These are phyloP conservation scores for Mollisiaceae sp. DNA, from an alignment of 2,329 filamentous ascomycete species.

Conservation along the genomic window DNA sequence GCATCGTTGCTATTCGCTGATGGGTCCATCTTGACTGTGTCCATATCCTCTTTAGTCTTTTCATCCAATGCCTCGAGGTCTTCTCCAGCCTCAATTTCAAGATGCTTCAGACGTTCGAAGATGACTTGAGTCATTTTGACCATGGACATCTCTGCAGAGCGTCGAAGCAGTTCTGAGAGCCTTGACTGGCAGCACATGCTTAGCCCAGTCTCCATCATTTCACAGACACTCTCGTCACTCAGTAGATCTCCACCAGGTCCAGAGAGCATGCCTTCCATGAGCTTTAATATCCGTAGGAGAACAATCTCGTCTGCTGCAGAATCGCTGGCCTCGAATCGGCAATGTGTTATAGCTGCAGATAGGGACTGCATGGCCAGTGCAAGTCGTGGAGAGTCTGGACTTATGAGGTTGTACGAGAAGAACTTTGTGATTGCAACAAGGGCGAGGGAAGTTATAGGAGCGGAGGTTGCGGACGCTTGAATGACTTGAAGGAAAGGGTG, in stretches of 20 bases:
- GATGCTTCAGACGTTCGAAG: constrained; percentile 87
- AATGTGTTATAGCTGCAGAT: constrained; percentile 94
- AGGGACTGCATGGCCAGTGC: constrained; percentile 92
- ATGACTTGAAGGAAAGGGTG: constrained; percentile 97
- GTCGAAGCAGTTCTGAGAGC: constrained; percentile 85
- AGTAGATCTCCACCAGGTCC: constrained; percentile 89
- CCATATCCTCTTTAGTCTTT: constrained; percentile 70
- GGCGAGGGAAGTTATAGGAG: constrained; percentile 93
- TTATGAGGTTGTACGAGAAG: constrained; percentile 91
- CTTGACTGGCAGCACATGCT: constrained; percentile 96
- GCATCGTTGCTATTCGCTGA: constrained; percentile 69
- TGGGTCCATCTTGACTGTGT: constrained; percentile 83
- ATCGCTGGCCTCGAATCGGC: constrained; percentile 95
- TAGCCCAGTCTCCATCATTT: constrained; percentile 98
- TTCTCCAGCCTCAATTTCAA: constrained; percentile 77
- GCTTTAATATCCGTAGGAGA: constrained; percentile 87
- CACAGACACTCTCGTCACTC: constrained; percentile 97
- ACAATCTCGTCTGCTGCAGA: constrained; percentile 95
- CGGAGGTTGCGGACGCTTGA: constrained; percentile 92
- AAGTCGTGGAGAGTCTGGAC: constrained; percentile 82
- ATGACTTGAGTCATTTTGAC: constrained; percentile 99
- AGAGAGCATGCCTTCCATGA: constrained; percentile 99
- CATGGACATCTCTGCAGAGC: constrained; percentile 96
- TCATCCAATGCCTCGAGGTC: constrained; percentile 70
- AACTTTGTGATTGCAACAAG: constrained; percentile 95